Evolutionary conservation across 2,329 filamentous ascomycete genomes (phyloP).

Genomic region (Aspergillus udagawae): DNA sequence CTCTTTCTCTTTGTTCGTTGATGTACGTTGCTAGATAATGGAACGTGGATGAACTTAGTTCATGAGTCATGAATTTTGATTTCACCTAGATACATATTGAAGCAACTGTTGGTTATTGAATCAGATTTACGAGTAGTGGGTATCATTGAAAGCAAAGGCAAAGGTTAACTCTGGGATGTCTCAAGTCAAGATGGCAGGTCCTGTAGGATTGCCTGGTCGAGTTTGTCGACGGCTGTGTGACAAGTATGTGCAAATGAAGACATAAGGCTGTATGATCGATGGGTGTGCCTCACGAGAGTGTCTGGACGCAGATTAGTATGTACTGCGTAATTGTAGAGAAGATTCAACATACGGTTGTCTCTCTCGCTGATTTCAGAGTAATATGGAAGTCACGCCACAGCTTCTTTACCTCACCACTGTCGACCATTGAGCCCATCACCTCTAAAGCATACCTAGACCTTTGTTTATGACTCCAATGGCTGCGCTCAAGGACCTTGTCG

Average conservation of each 20-base stretch:
- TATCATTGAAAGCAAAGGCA: neutral
- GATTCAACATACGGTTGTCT: slow-evolving; percentile 39
- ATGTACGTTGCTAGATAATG: slow-evolving; percentile 27
- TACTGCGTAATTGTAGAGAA: neutral
- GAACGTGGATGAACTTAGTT: slow-evolving; percentile 19
- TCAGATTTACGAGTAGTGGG: neutral
- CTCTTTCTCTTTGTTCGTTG: slow-evolving; percentile 13
- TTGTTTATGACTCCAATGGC: slow-evolving; percentile 58
- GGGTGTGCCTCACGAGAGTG: neutral
- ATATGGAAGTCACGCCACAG: slow-evolving; percentile 65
- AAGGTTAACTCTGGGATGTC: too few species aligned
- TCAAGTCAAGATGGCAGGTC: neutral
- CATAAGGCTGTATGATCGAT: neutral
- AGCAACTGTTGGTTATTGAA: neutral
- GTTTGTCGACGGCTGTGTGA: neutral
- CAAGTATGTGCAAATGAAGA: neutral
- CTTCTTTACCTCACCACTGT: slow-evolving; percentile 53
- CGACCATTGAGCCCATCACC: slow-evolving; percentile 63
- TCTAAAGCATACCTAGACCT: slow-evolving; percentile 58
- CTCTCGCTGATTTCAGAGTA: slow-evolving; percentile 56
- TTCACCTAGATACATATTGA: neutral
- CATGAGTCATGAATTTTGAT: neutral
- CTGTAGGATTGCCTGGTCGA: neutral
- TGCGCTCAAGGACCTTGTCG: slow-evolving; percentile 57
- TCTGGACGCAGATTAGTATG: slow-evolving; percentile 1